Conservation (phyloP, 805 yeast species). For the Wickerhamomyces alni region DNA sequence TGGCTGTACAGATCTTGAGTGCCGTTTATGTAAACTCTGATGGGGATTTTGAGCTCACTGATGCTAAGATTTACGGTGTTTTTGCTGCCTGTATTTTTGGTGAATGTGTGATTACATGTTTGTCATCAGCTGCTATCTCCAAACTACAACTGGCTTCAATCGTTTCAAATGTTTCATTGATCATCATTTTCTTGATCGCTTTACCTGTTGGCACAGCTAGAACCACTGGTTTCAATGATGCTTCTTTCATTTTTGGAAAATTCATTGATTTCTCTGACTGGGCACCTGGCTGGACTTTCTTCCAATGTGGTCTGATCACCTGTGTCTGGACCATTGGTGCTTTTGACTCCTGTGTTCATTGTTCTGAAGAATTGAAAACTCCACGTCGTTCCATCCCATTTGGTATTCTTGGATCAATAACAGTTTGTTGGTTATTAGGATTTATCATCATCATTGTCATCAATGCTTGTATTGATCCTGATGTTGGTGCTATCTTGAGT, state of each 20-base stretch:
- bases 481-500: constrained; percentile 33
- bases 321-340: constrained; percentile 74
- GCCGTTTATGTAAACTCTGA: constrained; percentile 40
- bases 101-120: constrained; percentile 43
- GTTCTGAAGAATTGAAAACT: constrained; percentile 62
- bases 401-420: constrained; percentile 55
- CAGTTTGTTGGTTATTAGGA: constrained; percentile 51
- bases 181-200: constrained; percentile 48
- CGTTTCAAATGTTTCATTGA: constrained; percentile 41
- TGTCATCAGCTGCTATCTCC: constrained; percentile 48
- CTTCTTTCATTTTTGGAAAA: constrained; percentile 47
- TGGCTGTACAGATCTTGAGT: constrained; percentile 47
- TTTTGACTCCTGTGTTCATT: constrained; percentile 64
- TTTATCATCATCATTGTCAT: constrained; percentile 47
- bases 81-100: constrained; percentile 50
- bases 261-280: constrained; percentile 44
- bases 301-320: constrained; percentile 49
- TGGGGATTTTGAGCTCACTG: constrained; percentile 44
- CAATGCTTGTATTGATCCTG: constrained; percentile 46
- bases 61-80: constrained; percentile 51
- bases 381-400: constrained; percentile 58
- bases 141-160: constrained; percentile 52
- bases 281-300: constrained; percentile 52
- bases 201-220: constrained; percentile 45
- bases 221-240: constrained; percentile 34